Evolutionary conservation across 352 stramenopile genomes (phyloP).

Genomic region (Phytopythium sindhum): DNA sequence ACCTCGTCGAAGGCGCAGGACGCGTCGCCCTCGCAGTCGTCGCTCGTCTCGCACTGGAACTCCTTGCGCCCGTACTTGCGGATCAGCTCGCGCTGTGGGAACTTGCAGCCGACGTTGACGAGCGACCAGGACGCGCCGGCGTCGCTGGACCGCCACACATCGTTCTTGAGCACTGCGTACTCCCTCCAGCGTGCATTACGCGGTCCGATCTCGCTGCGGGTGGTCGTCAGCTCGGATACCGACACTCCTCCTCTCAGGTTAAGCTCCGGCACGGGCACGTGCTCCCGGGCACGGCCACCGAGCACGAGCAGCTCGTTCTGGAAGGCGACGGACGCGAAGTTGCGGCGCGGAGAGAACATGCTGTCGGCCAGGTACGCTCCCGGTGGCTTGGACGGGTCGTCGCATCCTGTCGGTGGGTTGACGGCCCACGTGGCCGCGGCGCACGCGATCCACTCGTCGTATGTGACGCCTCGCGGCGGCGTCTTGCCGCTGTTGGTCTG

Average conservation of each 20-base stretch:
- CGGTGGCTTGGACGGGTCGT: conserved; percentile 53
- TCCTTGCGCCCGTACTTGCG: conserved; percentile 41
- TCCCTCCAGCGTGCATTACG: conserved; percentile 55
- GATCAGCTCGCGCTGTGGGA: conserved; percentile 46
- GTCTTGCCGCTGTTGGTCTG: conserved; percentile 71
- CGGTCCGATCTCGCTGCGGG: conserved; percentile 12
- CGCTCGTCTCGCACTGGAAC: conserved; percentile 60
- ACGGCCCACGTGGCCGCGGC: conserved; percentile 50
- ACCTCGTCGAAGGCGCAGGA: conserved; percentile 46
- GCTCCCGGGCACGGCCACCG: conserved; percentile 55
- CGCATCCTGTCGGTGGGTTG: conserved; percentile 39
- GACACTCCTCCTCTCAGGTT: conserved; percentile 41
- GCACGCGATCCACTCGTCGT: conserved; percentile 66
- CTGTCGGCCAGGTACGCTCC: conserved; percentile 70
- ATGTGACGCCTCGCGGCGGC: conserved; percentile 53
- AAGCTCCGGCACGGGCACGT: conserved; percentile 49
- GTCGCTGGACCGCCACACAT: conserved; percentile 76
- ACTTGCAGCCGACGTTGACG: conserved; percentile 58
- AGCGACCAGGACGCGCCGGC: conserved; percentile 68
- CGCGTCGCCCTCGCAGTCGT: conserved; percentile 65
- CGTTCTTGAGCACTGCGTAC: conserved; percentile 71
- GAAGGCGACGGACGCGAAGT: conserved; percentile 61
- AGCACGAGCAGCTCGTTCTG: conserved; percentile 61
- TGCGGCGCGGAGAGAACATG: conserved; percentile 72
- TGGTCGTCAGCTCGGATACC: conserved; percentile 10